Percentiles rank a stretch among this genome's conserved stretches.
These are phyloP conservation scores for Fraxinus ornus DNA, from an alignment of 305 asterid genomes.

Conservation along the genomic window DNA sequence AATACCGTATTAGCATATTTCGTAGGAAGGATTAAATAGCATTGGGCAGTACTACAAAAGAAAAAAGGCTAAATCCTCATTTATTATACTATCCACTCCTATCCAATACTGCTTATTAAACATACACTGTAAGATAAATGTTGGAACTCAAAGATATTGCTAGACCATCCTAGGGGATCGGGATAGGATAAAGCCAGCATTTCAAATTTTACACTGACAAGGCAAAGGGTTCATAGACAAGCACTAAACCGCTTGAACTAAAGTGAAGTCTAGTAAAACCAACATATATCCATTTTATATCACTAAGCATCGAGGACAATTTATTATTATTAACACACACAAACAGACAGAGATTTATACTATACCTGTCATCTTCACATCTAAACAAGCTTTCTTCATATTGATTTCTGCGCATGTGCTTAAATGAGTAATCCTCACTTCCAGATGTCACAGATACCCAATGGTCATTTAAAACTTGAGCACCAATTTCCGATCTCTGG, in stretches of 20 bases:
- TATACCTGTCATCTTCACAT: conserved; percentile 98
- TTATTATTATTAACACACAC: neutral
- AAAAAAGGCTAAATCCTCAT: neutral
- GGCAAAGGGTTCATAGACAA: conserved; percentile 10
- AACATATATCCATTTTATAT: conserved; percentile 2
- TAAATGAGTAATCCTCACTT: conserved; percentile 98
- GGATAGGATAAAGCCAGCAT: neutral
- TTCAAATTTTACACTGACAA: neutral
- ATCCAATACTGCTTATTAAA: neutral
- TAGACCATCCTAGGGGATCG: neutral
- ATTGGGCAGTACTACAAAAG: neutral
- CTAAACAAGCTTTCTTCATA: conserved; percentile 97
- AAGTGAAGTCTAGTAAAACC: neutral
- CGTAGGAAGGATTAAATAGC: neutral
- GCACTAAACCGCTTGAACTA: neutral
- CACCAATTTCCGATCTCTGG: conserved; percentile 89
- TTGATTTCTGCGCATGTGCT: conserved; percentile 96
- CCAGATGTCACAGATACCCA: conserved; percentile 99
- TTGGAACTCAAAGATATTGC: neutral
- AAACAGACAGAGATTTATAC: neutral
- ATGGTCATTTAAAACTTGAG: conserved; percentile 80
- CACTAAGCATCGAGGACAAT: neutral
- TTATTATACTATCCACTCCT: neutral
- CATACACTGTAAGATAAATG: neutral
- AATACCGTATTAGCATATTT: neutral